Percentiles rank a stretch among this genome's conserved stretches.
These are phyloP conservation scores for Camelina neglecta DNA, from an alignment of 345 rosid genomes.

Conservation along the genomic window DNA sequence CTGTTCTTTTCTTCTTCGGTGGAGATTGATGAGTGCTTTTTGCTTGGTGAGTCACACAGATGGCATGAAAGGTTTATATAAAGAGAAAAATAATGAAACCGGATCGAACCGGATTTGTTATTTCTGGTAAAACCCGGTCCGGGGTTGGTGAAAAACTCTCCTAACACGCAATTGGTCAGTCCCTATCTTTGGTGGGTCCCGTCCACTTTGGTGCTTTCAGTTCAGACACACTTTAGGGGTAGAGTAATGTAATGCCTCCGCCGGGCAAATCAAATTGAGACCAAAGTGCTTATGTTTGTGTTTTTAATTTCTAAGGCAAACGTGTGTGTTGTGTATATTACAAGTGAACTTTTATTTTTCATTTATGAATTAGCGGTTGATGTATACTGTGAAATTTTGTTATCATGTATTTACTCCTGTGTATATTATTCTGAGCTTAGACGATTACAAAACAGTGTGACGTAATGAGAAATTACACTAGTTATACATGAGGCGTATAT, in stretches of 20 bases:
- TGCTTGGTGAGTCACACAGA: conserved; percentile 35
- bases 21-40: conserved; percentile 18
- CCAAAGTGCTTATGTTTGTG: conserved; percentile 6
- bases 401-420: background rate
- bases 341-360: background rate
- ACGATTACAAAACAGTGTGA: background rate
- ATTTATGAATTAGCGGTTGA: background rate
- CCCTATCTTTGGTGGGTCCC: conserved; percentile 36
- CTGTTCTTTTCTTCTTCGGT: conserved; percentile 3
- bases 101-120: conserved; percentile 35
- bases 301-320: too few species aligned
- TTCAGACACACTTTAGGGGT: conserved; percentile 21
- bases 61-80: conserved; percentile 27
- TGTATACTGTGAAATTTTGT: background rate
- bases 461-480: background rate
- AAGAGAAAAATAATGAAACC: conserved; percentile 5
- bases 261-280: conserved; percentile 23
- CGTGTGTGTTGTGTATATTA: too few species aligned
- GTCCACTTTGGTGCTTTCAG: background rate
- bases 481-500: background rate
- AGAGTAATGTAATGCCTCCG: conserved; percentile 8
- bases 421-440: background rate
- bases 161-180: conserved; percentile 38
- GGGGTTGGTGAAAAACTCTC: conserved; percentile 48
- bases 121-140: conserved; percentile 7